A percentile compares a stretch with the other conserved stretches of the same genome.
Evolutionary conservation across 1,139 yeast genomes (phyloP).

Genomic region (Taphrina pruni): DNA sequence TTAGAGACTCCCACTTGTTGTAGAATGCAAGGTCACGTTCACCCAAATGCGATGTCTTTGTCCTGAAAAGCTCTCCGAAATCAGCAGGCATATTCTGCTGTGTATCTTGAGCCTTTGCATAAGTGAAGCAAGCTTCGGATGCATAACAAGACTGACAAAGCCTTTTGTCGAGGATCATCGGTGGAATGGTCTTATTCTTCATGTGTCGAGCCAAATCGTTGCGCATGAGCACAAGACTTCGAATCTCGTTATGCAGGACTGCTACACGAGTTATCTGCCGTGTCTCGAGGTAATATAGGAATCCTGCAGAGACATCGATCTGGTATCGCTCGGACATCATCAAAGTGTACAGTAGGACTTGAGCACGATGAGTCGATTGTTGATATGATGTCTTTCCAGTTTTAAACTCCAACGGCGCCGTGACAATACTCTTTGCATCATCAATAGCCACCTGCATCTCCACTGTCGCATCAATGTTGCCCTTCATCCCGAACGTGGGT

Average conservation of each 20-base stretch:
- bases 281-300: constrained; percentile 75
- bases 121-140: constrained; percentile 69
- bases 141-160: constrained; percentile 73
- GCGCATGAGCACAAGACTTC: constrained; percentile 71
- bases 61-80: constrained; percentile 55
- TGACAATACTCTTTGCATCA: constrained; percentile 36
- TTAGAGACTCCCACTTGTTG: constrained; percentile 71
- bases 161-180: constrained; percentile 59
- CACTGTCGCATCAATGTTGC: constrained; percentile 85
- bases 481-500: constrained; percentile 88
- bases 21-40: constrained; percentile 62
- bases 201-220: constrained; percentile 70
- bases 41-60: constrained; percentile 61
- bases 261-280: constrained; percentile 59
- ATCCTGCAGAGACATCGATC: constrained; percentile 65
- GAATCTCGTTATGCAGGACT: constrained; percentile 57
- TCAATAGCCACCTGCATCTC: constrained; percentile 58
- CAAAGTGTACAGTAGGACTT: constrained; percentile 81
- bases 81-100: constrained; percentile 58
- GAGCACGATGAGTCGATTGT: constrained; percentile 78
- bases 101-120: constrained; percentile 60
- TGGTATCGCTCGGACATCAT: constrained; percentile 76
- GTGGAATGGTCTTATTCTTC: constrained; percentile 63
- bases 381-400: constrained; percentile 66
- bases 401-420: constrained; percentile 79